A percentile compares a stretch with the other conserved stretches of the same genome.
phyloP scores from a whole-genome alignment of 768 basidiomycete species.

The Podaxis sp. region DNA sequence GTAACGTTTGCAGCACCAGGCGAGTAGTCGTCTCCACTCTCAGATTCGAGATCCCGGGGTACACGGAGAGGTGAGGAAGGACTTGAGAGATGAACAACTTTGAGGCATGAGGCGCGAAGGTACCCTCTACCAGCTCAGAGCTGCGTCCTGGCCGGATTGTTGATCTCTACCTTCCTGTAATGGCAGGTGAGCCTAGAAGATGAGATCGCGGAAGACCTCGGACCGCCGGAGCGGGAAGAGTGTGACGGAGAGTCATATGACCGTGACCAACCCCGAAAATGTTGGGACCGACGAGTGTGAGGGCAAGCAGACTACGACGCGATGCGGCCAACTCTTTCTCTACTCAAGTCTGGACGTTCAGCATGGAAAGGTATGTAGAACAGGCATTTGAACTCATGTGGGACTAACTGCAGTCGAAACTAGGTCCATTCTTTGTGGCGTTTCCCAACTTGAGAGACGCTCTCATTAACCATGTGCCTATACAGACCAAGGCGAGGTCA shows the following conservation, averaged over 20 bases:
- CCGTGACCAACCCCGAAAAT: conserved; percentile 10
- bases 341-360: conserved; percentile 68
- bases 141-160: too few relatives aligned
- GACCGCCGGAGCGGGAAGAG: background rate
- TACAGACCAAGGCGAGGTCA: conserved; percentile 83
- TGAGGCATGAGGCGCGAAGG: too few relatives aligned
- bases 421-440: conserved; percentile 93
- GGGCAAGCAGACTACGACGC: background rate
- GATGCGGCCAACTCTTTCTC: conserved; percentile 65
- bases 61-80: too few relatives aligned
- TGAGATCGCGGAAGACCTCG: background rate
- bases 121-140: too few relatives aligned
- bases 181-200: background rate
- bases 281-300: background rate
- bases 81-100: too few relatives aligned
- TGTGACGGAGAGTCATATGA: background rate
- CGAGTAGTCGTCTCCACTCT: too few relatives aligned
- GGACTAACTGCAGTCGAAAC: background rate
- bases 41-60: too few relatives aligned
- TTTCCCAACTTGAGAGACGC: conserved; percentile 88
- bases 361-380: conserved; percentile 73
- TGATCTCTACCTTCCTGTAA: too few relatives aligned
- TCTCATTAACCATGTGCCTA: conserved; percentile 76
- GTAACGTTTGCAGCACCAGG: too few relatives aligned
- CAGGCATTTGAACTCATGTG: background rate